A percentile compares a stretch with the other conserved stretches of the same genome.
phyloP scores from a whole-genome alignment of 2,329 filamentous ascomycete genomes.

The Didymella pomorum region DNA sequence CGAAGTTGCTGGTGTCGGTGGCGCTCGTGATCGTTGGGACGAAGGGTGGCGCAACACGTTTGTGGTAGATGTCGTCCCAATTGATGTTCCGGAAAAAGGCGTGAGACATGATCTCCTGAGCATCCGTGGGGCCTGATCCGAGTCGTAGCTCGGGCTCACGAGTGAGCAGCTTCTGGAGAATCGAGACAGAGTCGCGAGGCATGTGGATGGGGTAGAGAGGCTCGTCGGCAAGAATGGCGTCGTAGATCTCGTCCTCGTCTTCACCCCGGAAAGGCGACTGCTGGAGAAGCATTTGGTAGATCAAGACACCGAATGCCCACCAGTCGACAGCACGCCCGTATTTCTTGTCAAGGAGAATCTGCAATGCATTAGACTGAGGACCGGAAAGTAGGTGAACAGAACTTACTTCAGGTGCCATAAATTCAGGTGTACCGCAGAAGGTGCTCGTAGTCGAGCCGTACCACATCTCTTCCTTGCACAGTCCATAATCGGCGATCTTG shows the following conservation, averaged over 20 bases:
- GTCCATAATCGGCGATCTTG: constrained; percentile 97
- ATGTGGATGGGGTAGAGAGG: constrained; percentile 98
- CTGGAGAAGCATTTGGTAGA: constrained; percentile 99
- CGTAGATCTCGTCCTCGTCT: constrained; percentile 99
- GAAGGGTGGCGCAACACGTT: constrained; percentile 89
- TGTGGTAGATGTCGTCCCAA: constrained; percentile 99
- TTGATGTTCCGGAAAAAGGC: constrained; percentile 98
- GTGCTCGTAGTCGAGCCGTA: constrained; percentile 96
- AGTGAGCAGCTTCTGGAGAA: constrained; percentile 95
- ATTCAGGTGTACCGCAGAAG: constrained; percentile 99
- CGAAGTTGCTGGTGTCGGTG: constrained; percentile 99
- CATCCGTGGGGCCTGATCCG: constrained; percentile 93
- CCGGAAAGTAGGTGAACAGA: too few species aligned
- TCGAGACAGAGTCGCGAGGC: constrained; percentile 96
- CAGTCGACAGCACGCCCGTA: constrained; percentile 97
- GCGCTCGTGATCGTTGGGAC: constrained; percentile 87
- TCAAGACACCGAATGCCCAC: constrained; percentile 99
- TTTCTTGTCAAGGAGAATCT: constrained; percentile 98
- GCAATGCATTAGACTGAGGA: neutral
- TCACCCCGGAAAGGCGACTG: constrained; percentile 99
- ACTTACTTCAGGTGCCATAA: constrained; percentile 94
- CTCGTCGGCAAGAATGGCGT: constrained; percentile 96
- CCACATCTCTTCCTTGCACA: constrained; percentile 99
- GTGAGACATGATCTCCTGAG: constrained; percentile 98
- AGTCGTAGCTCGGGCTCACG: constrained; percentile 92